These are phyloP conservation scores for Schizochytrium sp. DNA, from an alignment of 108 stramenopile genomes.

Conservation along the genomic window DNA sequence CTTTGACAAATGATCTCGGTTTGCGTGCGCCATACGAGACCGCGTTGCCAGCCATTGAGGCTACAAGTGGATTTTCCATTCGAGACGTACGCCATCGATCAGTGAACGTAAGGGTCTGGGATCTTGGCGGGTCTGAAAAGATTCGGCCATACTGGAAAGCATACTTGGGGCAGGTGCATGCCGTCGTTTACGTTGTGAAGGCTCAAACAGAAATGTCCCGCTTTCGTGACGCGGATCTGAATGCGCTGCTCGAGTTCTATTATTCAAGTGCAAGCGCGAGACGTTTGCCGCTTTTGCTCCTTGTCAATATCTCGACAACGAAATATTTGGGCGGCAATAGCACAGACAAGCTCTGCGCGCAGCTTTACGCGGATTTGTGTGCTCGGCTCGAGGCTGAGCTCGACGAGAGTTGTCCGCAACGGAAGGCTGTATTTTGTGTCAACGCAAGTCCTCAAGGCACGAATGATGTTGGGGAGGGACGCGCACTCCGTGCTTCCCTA, in stretches of 20 bases:
- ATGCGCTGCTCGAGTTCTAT: background rate
- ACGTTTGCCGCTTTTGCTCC: background rate
- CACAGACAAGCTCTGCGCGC: too few relatives aligned
- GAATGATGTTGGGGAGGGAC: too few relatives aligned
- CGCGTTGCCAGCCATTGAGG: background rate
- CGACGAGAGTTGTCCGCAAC: too few relatives aligned
- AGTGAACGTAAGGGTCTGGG: background rate
- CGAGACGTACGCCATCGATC: background rate
- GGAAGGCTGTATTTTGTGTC: too few relatives aligned
- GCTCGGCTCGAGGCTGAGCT: background rate
- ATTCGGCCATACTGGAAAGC: background rate
- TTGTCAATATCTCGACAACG: background rate
- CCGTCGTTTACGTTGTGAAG: background rate
- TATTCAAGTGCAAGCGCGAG: background rate
- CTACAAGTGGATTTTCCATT: background rate
- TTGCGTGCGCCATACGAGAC: background rate
- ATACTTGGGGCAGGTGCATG: background rate
- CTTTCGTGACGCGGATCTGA: background rate
- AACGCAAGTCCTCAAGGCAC: too few relatives aligned
- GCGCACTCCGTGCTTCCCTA: too few relatives aligned
- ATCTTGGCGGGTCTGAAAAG: background rate
- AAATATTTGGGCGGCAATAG: too few relatives aligned
- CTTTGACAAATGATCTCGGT: background rate
- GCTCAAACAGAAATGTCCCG: background rate
- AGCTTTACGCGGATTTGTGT: background rate